These are phyloP conservation scores for Paspalum vaginatum DNA, from an alignment of 176 grass and related monocot genomes.

Conservation along the genomic window DNA sequence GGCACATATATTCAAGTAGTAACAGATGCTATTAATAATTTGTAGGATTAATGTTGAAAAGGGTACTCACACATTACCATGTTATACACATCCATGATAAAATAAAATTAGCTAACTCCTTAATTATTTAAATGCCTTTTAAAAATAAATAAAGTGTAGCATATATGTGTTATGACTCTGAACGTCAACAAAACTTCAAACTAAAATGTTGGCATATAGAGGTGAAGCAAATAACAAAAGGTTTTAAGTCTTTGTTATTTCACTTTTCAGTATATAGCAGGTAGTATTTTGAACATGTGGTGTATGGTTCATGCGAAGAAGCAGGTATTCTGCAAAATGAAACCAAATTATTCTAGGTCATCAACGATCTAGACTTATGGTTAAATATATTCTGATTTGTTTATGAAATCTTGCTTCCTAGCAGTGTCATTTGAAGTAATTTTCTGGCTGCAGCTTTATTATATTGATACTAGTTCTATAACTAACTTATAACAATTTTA, in stretches of 20 bases:
- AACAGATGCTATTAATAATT: background rate
- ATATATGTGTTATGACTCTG: too few species aligned
- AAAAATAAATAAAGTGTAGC: background rate
- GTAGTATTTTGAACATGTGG: background rate
- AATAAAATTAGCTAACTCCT: background rate
- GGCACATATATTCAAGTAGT: background rate
- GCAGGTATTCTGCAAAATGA: background rate
- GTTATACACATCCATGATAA: background rate
- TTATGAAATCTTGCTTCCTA: background rate
- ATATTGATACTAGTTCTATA: background rate
- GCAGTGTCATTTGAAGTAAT: background rate
- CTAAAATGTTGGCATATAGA: background rate
- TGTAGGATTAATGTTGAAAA: background rate
- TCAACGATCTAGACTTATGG: background rate
- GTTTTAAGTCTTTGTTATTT: background rate
- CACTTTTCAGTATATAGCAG: background rate
- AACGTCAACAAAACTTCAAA: background rate
- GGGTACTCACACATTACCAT: background rate
- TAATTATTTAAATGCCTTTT: background rate
- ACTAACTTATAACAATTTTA: background rate
- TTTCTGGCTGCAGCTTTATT: background rate
- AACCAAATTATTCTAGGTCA: background rate
- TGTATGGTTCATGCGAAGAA: background rate
- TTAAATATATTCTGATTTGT: background rate
- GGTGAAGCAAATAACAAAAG: background rate